These are phyloP conservation scores for Aspergillus diversus DNA, from an alignment of 495 filamentous ascomycete species.

Conservation along the genomic window DNA sequence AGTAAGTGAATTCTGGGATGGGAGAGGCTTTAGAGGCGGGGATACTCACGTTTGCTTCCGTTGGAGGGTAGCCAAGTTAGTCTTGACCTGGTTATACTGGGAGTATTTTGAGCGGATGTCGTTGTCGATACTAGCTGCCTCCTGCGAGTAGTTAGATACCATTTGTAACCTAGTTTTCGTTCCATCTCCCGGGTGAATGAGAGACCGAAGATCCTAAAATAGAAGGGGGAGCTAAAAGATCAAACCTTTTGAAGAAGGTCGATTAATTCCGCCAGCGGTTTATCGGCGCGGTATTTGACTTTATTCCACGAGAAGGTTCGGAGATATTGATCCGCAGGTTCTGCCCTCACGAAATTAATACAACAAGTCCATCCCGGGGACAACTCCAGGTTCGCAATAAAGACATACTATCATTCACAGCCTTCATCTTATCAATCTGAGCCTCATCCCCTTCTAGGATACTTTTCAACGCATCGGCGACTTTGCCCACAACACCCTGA, in stretches of 20 bases:
- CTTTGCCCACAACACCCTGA: conserved; percentile 82
- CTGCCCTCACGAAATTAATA: conserved; percentile 47
- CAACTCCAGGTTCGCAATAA: background rate
- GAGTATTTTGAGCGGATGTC: conserved; percentile 91
- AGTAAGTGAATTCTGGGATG: background rate
- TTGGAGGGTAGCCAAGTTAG: conserved; percentile 74
- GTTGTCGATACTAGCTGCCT: conserved; percentile 84
- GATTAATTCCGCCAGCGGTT: conserved; percentile 80
- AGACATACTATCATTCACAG: conserved; percentile 88
- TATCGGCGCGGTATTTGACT: conserved; percentile 92
- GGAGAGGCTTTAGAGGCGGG: conserved; percentile 4
- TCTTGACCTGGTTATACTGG: conserved; percentile 90
- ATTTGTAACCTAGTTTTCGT: no score
- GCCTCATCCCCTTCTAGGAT: conserved; percentile 83
- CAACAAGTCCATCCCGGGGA: background rate
- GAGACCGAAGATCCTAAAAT: no score
- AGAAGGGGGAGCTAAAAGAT: background rate
- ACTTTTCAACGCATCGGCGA: conserved; percentile 79
- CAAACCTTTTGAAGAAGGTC: conserved; percentile 82
- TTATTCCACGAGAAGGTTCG: conserved; percentile 93
- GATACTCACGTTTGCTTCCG: conserved; percentile 76
- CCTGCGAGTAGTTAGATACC: conserved; percentile 50
- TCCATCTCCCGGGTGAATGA: background rate
- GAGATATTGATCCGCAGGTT: conserved; percentile 91
- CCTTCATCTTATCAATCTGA: conserved; percentile 84